phyloP scores from a whole-genome alignment of 2,329 filamentous ascomycete genomes.

The Graphilbum ipis-grandicollis region DNA sequence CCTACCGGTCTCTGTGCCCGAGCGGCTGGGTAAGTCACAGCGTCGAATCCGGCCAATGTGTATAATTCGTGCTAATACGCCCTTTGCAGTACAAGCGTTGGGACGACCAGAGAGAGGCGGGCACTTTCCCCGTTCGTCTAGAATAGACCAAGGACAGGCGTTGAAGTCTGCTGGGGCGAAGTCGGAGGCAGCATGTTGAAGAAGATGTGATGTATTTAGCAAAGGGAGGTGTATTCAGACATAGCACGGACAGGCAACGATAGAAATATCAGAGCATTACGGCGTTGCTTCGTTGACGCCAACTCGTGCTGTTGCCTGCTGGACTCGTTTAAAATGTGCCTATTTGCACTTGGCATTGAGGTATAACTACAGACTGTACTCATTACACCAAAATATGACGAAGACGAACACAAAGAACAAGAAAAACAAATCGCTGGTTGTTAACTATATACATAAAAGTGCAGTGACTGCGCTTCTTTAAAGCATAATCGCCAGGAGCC shows the following conservation, averaged over 20 bases:
- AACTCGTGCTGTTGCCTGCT: no score
- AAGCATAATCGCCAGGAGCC: no score
- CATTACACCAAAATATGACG: no score
- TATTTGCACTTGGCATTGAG: no score
- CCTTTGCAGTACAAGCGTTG: constrained; percentile 78
- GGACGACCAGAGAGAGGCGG: constrained; percentile 81
- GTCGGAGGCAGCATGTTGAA: no score
- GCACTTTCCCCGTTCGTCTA: constrained; percentile 50
- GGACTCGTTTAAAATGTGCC: no score
- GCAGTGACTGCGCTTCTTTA: no score
- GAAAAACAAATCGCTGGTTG: background rate
- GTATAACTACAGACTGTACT: no score
- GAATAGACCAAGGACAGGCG: constrained; percentile 25
- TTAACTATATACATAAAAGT: no score
- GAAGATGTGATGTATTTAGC: no score
- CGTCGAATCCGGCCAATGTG: no score
- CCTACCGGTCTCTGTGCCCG: constrained; percentile 95
- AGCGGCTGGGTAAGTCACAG: constrained; percentile 44
- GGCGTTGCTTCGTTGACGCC: background rate
- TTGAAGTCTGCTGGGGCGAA: background rate
- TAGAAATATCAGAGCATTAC: constrained; percentile 5
- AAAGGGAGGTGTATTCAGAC: background rate
- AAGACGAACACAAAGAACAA: background rate
- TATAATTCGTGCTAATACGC: no score
- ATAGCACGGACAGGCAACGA: constrained; percentile 1